These are phyloP conservation scores for Xylariaceae sp. DNA, from an alignment of 2,329 filamentous ascomycete species.

Conservation along the genomic window DNA sequence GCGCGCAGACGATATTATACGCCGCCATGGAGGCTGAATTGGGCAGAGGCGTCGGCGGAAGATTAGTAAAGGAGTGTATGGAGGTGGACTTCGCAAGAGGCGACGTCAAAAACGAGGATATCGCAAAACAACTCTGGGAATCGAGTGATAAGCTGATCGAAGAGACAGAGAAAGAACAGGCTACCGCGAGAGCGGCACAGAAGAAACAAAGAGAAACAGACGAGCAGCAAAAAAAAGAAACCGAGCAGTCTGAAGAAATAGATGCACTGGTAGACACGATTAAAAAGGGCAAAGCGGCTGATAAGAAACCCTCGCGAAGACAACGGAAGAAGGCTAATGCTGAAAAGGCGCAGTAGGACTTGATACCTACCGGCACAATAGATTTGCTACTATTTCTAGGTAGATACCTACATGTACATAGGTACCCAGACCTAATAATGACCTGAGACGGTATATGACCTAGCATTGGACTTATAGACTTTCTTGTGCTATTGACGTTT, in stretches of 20 bases:
- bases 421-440: too few relatives aligned
- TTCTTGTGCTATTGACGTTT: too few relatives aligned
- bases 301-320: constrained; percentile 30
- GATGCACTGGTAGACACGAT: constrained; percentile 27
- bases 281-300: constrained; percentile 32
- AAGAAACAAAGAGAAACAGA: constrained; percentile 38
- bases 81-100: constrained; percentile 66
- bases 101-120: constrained; percentile 73
- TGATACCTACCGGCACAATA: too few relatives aligned
- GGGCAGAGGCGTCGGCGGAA: constrained; percentile 61
- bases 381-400: too few relatives aligned
- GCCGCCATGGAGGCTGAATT: constrained; percentile 79
- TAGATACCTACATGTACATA: too few relatives aligned
- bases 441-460: too few relatives aligned
- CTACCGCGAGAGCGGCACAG: constrained; percentile 38
- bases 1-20: constrained; percentile 80
- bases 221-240: constrained; percentile 28
- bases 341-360: constrained; percentile 8
- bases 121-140: constrained; percentile 86
- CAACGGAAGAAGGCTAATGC: constrained; percentile 30
- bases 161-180: constrained; percentile 73
- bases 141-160: constrained; percentile 82
- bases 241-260: constrained; percentile 28
- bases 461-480: too few relatives aligned
- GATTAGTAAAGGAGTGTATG: constrained; percentile 83